These are phyloP conservation scores for Niebla homalea DNA, from an alignment of 495 filamentous ascomycete genomes.

Conservation along the genomic window DNA sequence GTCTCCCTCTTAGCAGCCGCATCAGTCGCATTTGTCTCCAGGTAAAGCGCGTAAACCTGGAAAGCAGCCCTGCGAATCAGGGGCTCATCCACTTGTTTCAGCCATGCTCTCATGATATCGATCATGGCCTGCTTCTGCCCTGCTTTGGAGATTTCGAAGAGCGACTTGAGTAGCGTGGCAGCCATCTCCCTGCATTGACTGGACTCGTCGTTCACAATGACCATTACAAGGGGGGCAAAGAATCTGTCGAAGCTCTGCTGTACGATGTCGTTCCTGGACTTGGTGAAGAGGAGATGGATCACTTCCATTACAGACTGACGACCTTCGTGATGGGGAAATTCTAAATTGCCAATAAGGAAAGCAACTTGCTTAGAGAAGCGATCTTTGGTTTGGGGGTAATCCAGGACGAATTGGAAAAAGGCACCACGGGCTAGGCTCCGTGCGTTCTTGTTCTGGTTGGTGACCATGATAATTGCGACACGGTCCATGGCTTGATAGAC, in stretches of 20 bases:
- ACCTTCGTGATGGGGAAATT: constrained; percentile 78
- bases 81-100: constrained; percentile 54
- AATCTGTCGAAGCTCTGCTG: constrained; percentile 70
- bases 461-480: constrained; percentile 88
- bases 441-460: constrained; percentile 74
- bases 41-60: constrained; percentile 70
- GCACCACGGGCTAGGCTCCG: constrained; percentile 75
- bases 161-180: constrained; percentile 59
- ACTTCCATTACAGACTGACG: constrained; percentile 85
- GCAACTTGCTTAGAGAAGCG: constrained; percentile 76
- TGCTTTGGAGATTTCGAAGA: constrained; percentile 65
- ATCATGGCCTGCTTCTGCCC: constrained; percentile 58
- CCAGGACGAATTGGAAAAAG: constrained; percentile 86
- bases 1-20: constrained; percentile 50
- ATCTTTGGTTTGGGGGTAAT: constrained; percentile 84
- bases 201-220: constrained; percentile 77
- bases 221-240: constrained; percentile 75
- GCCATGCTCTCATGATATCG: constrained; percentile 58
- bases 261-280: constrained; percentile 63
- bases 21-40: constrained; percentile 45
- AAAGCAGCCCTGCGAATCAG: constrained; percentile 58
- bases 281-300: constrained; percentile 67
- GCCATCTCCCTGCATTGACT: constrained; percentile 76
- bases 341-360: constrained; percentile 81
- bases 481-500: constrained; percentile 86